Percentiles rank a stretch among this genome's conserved stretches.
Conservation (phyloP, 805 yeast genomes). For the Candida lessepsii region DNA sequence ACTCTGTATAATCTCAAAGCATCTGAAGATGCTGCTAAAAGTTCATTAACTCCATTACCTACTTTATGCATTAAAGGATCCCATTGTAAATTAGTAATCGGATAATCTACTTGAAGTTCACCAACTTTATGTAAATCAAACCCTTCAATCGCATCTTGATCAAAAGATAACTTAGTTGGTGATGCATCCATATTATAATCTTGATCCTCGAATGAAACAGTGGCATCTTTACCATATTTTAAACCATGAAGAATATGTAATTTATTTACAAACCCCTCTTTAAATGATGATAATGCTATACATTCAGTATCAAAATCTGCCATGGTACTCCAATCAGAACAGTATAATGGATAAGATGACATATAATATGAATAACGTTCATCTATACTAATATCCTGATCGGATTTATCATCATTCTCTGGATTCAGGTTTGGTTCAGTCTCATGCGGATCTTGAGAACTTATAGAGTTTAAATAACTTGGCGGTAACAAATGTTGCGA, state of each 20-base stretch:
- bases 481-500: conserved; percentile 14
- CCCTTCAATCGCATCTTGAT: conserved; percentile 22
- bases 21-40: conserved; percentile 71
- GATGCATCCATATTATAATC: conserved; percentile 9
- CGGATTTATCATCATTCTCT: neutral
- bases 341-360: conserved; percentile 32
- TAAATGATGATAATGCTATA: conserved; percentile 71
- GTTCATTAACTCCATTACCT: conserved; percentile 25
- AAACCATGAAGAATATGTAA: conserved; percentile 48
- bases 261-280: conserved; percentile 73
- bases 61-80: conserved; percentile 49
- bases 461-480: neutral
- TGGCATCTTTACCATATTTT: conserved; percentile 24
- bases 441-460: neutral
- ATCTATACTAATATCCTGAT: neutral
- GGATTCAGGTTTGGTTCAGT: neutral
- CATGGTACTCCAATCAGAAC: conserved; percentile 34
- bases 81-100: conserved; percentile 74
- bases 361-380: conserved; percentile 25
- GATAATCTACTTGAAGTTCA: conserved; percentile 59
- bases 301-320: conserved; percentile 37
- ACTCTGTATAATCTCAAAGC: conserved; percentile 63
- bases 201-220: conserved; percentile 14
- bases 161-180: conserved; percentile 11
- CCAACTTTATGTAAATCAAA: conserved; percentile 47